phyloP scores from a whole-genome alignment of 768 basidiomycete species.

The Auriculariales sp. region DNA sequence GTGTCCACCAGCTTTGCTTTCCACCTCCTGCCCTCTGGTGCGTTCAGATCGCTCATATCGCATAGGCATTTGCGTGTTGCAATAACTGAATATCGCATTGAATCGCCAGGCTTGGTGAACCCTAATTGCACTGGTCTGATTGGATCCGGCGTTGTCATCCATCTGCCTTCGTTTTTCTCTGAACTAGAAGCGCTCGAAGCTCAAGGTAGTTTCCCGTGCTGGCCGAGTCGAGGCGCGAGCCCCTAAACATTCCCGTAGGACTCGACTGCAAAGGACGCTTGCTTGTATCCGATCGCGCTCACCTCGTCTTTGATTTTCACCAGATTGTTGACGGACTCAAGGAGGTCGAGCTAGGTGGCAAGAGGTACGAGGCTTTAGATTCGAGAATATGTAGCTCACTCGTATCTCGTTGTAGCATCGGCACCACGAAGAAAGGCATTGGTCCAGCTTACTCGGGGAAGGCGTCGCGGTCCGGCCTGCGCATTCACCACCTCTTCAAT shows the following conservation, averaged over 20 bases:
- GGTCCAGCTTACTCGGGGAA: slow-evolving; percentile 98
- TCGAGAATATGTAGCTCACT: background rate
- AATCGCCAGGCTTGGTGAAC: slow-evolving; percentile 67
- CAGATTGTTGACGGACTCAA: slow-evolving; percentile 99
- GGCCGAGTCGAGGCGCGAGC: too few relatives aligned
- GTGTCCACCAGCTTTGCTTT: slow-evolving; percentile 83
- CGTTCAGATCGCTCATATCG: slow-evolving; percentile 11
- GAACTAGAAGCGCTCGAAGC: slow-evolving; percentile 77
- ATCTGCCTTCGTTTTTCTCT: slow-evolving; percentile 85
- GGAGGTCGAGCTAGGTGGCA: slow-evolving; percentile 90
- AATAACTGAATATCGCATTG: background rate
- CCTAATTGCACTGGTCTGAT: slow-evolving; percentile 74
- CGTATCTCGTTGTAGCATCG: slow-evolving; percentile 45
- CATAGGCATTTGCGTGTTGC: background rate
- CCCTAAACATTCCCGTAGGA: slow-evolving; percentile 28
- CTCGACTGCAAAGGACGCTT: slow-evolving; percentile 73
- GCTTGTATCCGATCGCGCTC: slow-evolving; percentile 90
- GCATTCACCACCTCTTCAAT: slow-evolving; percentile 94
- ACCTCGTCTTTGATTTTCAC: slow-evolving; percentile 97
- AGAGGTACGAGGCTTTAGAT: slow-evolving; percentile 31
- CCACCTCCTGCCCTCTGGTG: slow-evolving; percentile 88
- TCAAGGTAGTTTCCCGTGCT: slow-evolving; percentile 51
- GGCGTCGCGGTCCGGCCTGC: slow-evolving; percentile 87
- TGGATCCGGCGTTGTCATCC: slow-evolving; percentile 91
- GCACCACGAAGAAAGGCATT: slow-evolving; percentile 95